phyloP scores from a whole-genome alignment of 345 rosid genomes.

The Firmiana major region DNA sequence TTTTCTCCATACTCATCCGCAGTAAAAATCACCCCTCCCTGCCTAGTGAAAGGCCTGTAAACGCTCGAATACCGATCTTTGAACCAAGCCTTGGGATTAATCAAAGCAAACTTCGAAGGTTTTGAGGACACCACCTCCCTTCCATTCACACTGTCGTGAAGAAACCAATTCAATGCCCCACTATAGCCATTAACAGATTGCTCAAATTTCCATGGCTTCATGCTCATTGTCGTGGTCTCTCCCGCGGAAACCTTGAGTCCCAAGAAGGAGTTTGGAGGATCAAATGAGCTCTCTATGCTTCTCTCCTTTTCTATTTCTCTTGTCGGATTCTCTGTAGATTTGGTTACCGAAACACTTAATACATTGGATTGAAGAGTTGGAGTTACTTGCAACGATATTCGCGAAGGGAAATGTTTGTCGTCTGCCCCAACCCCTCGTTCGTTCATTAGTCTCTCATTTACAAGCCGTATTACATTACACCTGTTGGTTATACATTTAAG shows the following conservation, averaged over 20 bases:
- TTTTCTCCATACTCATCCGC: constrained; percentile 76
- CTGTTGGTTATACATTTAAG: constrained; percentile 22
- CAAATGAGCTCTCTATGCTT: constrained; percentile 55
- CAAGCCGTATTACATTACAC: constrained; percentile 56
- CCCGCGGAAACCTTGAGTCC: constrained; percentile 58
- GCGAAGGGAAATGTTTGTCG: constrained; percentile 84
- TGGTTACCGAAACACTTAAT: constrained; percentile 65
- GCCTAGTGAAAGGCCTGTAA: constrained; percentile 67
- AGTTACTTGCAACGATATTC: constrained; percentile 63
- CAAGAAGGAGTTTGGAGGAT: constrained; percentile 61
- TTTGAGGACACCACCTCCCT: constrained; percentile 74
- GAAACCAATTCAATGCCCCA: constrained; percentile 69
- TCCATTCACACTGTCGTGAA: constrained; percentile 75
- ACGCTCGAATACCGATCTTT: constrained; percentile 65
- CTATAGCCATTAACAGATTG: constrained; percentile 64
- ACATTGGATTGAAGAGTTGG: constrained; percentile 66
- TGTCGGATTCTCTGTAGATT: constrained; percentile 65
- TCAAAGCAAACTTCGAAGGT: constrained; percentile 58
- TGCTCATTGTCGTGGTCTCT: constrained; percentile 53
- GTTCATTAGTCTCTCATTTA: constrained; percentile 48
- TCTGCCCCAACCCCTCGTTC: constrained; percentile 63
- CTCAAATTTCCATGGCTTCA: constrained; percentile 88
- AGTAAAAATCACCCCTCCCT: constrained; percentile 84
- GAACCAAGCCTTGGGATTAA: constrained; percentile 82
- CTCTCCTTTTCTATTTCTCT: constrained; percentile 48